Conservation (phyloP, 257 asterid genomes). For the Craterostigma plantagineum region DNA sequence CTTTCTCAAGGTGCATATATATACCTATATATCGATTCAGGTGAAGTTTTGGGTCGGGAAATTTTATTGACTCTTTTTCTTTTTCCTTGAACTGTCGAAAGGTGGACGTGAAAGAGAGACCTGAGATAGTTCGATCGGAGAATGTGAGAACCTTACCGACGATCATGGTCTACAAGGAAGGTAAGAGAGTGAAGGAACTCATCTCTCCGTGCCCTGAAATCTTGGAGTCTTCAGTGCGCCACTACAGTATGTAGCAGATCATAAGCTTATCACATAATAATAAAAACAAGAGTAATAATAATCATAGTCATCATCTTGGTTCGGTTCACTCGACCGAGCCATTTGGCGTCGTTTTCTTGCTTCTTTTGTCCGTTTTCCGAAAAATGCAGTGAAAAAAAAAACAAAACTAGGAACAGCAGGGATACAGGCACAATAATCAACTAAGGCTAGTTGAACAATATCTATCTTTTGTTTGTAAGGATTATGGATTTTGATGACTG, state of each 20-base stretch:
- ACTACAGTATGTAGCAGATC: slow-evolving; percentile 32
- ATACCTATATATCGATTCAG: neutral
- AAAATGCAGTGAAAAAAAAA: too few species aligned
- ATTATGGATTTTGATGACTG: too few species aligned
- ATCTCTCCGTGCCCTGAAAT: slow-evolving; percentile 62
- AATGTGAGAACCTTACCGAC: slow-evolving; percentile 62
- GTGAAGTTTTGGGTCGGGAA: neutral
- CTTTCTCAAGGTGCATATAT: slow-evolving; percentile 64
- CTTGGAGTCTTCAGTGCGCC: slow-evolving; percentile 73
- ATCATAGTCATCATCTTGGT: too few species aligned
- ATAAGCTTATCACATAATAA: too few species aligned
- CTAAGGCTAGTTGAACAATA: too few species aligned
- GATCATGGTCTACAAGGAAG: slow-evolving; percentile 51
- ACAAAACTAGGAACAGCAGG: too few species aligned
- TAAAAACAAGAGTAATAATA: too few species aligned
- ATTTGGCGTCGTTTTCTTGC: too few species aligned
- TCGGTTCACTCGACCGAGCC: too few species aligned
- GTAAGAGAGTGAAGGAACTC: slow-evolving; percentile 63
- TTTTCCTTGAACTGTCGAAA: neutral
- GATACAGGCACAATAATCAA: too few species aligned
- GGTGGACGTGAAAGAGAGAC: slow-evolving; percentile 32
- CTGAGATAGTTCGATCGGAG: slow-evolving; percentile 42
- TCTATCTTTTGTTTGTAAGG: too few species aligned
- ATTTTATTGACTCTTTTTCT: neutral
- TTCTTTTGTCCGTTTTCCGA: too few species aligned